A percentile compares a stretch with the other conserved stretches of the same genome.
phyloP scores from a whole-genome alignment of 176 grass and related monocot species.

The Phyllostachys edulis region DNA sequence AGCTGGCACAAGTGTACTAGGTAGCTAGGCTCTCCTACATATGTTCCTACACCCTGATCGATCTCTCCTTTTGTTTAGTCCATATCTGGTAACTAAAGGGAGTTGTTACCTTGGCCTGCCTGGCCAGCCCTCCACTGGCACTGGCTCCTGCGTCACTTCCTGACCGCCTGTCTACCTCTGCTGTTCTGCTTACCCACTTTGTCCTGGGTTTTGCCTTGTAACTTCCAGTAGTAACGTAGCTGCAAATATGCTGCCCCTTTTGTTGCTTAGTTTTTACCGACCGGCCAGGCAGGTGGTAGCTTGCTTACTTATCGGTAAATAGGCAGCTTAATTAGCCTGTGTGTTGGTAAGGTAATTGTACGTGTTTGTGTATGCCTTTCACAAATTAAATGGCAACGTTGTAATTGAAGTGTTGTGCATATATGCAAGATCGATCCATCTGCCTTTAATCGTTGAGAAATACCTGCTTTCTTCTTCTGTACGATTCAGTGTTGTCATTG shows the following conservation, averaged over 20 bases:
- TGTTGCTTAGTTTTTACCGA: not conserved
- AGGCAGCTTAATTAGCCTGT: not conserved
- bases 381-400: not conserved
- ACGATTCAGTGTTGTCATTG: not conserved
- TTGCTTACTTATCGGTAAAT: not conserved
- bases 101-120: not conserved
- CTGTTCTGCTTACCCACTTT: not conserved
- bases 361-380: not conserved
- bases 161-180: not conserved
- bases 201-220: not conserved
- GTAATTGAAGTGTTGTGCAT: not conserved
- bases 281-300: not conserved
- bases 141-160: not conserved
- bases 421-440: not conserved
- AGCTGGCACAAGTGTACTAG: constrained; percentile 17
- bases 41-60: not conserved
- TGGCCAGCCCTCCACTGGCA: constrained; percentile 14
- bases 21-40: not conserved
- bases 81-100: constrained; percentile 22
- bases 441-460: not conserved
- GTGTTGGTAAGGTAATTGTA: not conserved
- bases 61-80: constrained; percentile 10
- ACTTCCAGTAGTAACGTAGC: not conserved
- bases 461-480: not conserved
- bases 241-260: not conserved